Base-by-base conservation (phyloP, 768 basidiomycete species). In the Pleurotus pulmonarius region DNA sequence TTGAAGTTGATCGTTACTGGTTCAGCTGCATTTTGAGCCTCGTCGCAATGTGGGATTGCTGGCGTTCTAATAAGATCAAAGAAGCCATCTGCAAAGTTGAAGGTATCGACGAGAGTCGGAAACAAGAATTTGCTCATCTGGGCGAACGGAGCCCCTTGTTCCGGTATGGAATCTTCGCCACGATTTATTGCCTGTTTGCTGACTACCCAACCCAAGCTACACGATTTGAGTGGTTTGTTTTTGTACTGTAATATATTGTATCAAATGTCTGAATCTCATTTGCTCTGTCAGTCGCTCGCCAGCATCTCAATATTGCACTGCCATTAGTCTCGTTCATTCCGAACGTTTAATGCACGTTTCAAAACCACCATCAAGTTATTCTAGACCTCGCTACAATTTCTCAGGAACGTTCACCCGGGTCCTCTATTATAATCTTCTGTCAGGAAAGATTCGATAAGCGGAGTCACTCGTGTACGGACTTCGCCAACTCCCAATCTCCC, bases 141-240 rank as follows among this genome's bases (percentile, higher is more conserved):
- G 83, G 81, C 6, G 80, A 80, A 56, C 69, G 75, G 38, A 82
- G 80, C 56, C 83, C 84, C 44, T 67, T 86, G 37, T 85, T 81
- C 70, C 75, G 80, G 79, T 79, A 22, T 12, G 22, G 15, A 20
- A 20, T 3, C 18, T 20, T 6, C 8, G 7, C 8, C 8, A 20
- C 18, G 22, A 1, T 44, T 44, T 22, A 16, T 16, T 9, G 22
- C 11, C 49, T 51, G 34, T 20, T 15, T 34, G 15, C 29, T 38
- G 20, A 51, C 12, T 24, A 25, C 20, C 29, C 9, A 34, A 34
- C 29, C 4, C 29, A 20, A 53, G 51, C 13, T 53, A 53, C n/a
- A 53, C 51, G 22, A 53, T 53, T 13, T 53, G 22, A 53, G 8
- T 22, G 22, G 5, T 16, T 24, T 25, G 13, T 25, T 13, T 9